These are phyloP conservation scores for Dalbergia cultrata DNA, from an alignment of 306 rosid species.

Conservation along the genomic window DNA sequence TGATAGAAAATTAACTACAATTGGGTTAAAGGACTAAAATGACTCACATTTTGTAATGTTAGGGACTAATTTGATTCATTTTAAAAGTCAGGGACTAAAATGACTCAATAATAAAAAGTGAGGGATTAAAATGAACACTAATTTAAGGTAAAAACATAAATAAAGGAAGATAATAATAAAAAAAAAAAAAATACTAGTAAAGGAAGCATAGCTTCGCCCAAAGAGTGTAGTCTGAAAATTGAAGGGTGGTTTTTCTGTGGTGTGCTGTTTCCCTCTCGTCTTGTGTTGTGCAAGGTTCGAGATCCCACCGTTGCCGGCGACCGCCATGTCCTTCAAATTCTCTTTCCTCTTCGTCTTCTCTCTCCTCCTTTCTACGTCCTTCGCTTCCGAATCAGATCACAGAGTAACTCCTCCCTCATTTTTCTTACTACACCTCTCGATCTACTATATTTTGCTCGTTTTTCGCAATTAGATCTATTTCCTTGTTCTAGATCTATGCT, in stretches of 20 bases:
- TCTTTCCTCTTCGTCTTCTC: constrained; percentile 52
- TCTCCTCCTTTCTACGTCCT: constrained; percentile 51
- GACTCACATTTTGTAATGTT: too few relatives aligned
- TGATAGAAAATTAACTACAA: too few relatives aligned
- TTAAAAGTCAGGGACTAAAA: too few relatives aligned
- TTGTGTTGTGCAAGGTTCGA: constrained; percentile 40
- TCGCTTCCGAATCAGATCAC: constrained; percentile 95
- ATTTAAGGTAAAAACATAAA: neutral
- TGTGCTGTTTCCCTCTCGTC: constrained; percentile 17
- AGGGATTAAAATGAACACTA: too few relatives aligned
- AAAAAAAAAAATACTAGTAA: neutral
- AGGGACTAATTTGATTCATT: too few relatives aligned
- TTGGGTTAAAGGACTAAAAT: too few relatives aligned
- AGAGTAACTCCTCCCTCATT: constrained; percentile 57
- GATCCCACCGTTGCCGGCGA: constrained; percentile 63
- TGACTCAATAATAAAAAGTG: too few relatives aligned
- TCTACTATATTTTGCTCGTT: constrained; percentile 41
- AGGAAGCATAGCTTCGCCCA: neutral
- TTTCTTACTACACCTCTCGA: constrained; percentile 41
- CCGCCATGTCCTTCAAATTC: constrained; percentile 75
- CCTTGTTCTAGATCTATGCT: neutral
- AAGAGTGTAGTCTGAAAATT: neutral
- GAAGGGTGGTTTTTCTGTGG: neutral
- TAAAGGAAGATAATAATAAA: neutral
- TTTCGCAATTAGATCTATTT: constrained; percentile 57